These are phyloP conservation scores for Wickerhamomyces queroliae DNA, from an alignment of 805 yeast species.

Conservation along the genomic window DNA sequence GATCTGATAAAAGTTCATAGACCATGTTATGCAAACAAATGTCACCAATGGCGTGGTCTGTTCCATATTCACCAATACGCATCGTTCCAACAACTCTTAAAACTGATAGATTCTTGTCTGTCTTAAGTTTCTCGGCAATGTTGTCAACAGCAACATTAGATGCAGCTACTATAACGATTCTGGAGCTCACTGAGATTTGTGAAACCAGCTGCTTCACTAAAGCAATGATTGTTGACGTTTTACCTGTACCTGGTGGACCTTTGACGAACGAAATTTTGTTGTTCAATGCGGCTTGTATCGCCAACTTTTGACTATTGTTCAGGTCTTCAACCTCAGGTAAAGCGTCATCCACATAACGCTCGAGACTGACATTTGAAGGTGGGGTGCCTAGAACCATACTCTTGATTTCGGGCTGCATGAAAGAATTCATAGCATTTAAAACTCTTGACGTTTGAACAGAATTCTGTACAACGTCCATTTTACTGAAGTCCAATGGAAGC, in stretches of 20 bases:
- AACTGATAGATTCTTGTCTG: slow-evolving; percentile 41
- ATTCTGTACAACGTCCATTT: slow-evolving; percentile 46
- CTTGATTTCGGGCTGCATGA: no score
- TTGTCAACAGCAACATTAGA: slow-evolving; percentile 73
- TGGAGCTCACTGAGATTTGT: slow-evolving; percentile 47
- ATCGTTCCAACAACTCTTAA: slow-evolving; percentile 53
- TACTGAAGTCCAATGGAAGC: slow-evolving; percentile 39
- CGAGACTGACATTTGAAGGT: no score
- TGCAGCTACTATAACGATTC: slow-evolving; percentile 69
- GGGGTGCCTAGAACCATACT: no score
- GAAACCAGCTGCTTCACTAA: slow-evolving; percentile 50
- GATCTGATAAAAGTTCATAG: slow-evolving; percentile 39
- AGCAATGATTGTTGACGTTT: slow-evolving; percentile 67
- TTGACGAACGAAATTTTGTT: slow-evolving; percentile 53
- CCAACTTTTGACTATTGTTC: slow-evolving; percentile 54
- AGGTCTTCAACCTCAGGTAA: no score
- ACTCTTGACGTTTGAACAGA: slow-evolving; percentile 59
- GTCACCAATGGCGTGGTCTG: slow-evolving; percentile 47
- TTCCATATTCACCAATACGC: slow-evolving; percentile 55
- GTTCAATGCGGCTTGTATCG: slow-evolving; percentile 41
- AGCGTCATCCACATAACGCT: no score
- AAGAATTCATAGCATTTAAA: no score
- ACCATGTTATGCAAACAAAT: slow-evolving; percentile 63
- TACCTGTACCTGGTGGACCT: slow-evolving; percentile 85
- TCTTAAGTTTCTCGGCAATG: slow-evolving; percentile 61